Evolutionary conservation across 2,329 filamentous ascomycete genomes (phyloP).

Genomic region (Pseudophaeomoniella oleicola): DNA sequence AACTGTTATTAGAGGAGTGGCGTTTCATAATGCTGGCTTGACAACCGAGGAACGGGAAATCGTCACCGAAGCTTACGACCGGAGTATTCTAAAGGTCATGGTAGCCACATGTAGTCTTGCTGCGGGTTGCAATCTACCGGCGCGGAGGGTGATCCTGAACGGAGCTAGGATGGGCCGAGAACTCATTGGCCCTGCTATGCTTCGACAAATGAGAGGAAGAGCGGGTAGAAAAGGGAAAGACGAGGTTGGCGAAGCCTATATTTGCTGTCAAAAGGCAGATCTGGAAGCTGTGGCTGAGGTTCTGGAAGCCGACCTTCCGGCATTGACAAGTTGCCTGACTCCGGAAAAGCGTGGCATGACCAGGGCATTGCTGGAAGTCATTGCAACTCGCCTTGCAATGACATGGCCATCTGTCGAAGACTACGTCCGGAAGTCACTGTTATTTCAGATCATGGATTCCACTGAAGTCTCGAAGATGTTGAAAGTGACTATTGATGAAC

Average conservation of each 20-base stretch:
- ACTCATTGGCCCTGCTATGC: slow-evolving; percentile 62
- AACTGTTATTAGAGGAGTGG: slow-evolving; percentile 52
- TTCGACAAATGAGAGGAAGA: slow-evolving; percentile 67
- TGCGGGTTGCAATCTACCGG: slow-evolving; percentile 65
- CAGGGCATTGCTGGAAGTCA: slow-evolving; percentile 57
- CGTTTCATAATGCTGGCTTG: slow-evolving; percentile 53
- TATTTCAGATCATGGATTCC: slow-evolving; percentile 42
- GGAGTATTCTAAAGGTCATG: slow-evolving; percentile 52
- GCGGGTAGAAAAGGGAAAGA: slow-evolving; percentile 69
- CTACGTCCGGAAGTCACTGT: slow-evolving; percentile 53
- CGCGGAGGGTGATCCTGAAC: slow-evolving; percentile 60
- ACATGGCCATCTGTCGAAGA: slow-evolving; percentile 50
- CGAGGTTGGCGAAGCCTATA: slow-evolving; percentile 60
- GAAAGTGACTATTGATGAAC: slow-evolving; percentile 42
- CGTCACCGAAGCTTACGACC: slow-evolving; percentile 56
- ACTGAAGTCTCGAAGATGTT: slow-evolving; percentile 39
- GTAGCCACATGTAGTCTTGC: slow-evolving; percentile 67
- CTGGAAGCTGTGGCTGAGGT: slow-evolving; percentile 55
- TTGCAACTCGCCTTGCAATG: slow-evolving; percentile 53
- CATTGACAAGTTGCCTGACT: slow-evolving; percentile 52
- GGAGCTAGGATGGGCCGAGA: slow-evolving; percentile 63
- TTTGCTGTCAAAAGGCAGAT: slow-evolving; percentile 56
- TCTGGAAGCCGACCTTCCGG: slow-evolving; percentile 57
- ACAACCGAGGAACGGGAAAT: slow-evolving; percentile 63
- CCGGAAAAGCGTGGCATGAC: slow-evolving; percentile 51